Evolutionary conservation across 208 protist species (phyloP).

Genomic region (Endotrypanum monterogeii): DNA sequence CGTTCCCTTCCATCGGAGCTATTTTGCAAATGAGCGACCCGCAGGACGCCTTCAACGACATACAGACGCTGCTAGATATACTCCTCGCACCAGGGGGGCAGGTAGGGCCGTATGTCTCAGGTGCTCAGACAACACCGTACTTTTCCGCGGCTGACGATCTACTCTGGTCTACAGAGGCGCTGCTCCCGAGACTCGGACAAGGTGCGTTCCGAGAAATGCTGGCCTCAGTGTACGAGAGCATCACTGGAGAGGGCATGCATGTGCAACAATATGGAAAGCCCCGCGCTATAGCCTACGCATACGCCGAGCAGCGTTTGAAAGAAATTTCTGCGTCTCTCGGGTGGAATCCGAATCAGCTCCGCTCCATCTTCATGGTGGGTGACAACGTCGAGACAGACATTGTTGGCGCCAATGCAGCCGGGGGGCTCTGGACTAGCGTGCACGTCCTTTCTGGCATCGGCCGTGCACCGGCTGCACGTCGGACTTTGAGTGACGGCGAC

Average conservation of each 20-base stretch:
- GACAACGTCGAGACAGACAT: conserved; percentile 89
- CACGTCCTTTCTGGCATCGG: conserved; percentile 80
- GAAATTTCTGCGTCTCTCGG: conserved; percentile 43
- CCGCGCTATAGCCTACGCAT: conserved; percentile 80
- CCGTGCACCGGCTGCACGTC: conserved; percentile 53
- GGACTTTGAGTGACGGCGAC: conserved; percentile 61
- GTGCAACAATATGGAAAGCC: conserved; percentile 84
- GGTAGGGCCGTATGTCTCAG: conserved; percentile 54
- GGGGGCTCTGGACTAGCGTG: conserved; percentile 72
- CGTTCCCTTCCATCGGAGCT: conserved; percentile 60
- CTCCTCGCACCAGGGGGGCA: conserved; percentile 60
- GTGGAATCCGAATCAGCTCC: conserved; percentile 58
- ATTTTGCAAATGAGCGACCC: conserved; percentile 79
- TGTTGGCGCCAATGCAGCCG: conserved; percentile 80
- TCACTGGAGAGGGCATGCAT: conserved; percentile 72
- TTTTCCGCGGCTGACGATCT: conserved; percentile 77
- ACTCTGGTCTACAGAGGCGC: conserved; percentile 70
- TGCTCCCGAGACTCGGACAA: conserved; percentile 75
- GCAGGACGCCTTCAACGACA: conserved; percentile 79
- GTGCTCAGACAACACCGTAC: conserved; percentile 70
- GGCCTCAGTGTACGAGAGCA: conserved; percentile 70
- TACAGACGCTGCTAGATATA: conserved; percentile 79
- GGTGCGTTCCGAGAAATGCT: conserved; percentile 88
- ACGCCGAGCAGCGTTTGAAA: conserved; percentile 63
- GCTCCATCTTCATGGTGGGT: conserved; percentile 85